Evolutionary conservation across 495 filamentous ascomycete genomes (phyloP), one percentile per base, ranked within the genome.

Genomic region (Penicillium diatomitis): DNA sequence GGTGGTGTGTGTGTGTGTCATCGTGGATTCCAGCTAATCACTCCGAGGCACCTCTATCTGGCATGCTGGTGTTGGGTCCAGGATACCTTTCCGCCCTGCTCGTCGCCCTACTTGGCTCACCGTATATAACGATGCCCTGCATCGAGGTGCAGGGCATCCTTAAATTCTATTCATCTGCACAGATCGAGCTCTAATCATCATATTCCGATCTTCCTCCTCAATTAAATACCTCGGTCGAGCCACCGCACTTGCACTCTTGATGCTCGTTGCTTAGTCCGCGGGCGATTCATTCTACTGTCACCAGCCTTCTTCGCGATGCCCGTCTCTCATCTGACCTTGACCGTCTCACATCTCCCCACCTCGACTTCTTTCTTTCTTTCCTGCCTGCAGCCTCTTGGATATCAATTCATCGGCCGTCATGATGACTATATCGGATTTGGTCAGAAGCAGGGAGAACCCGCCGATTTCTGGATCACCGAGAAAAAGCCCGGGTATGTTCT

Each of bases 311-410:
- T 36, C 50, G 53, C 52, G 33, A 83, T 82, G 80, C 76, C 78
- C 49, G 62, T 81, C 50, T 78, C 79, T 29, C 73, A 82, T 55
- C 66, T 82, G 50, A 76, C 74, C 50, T 67, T 84, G 39, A 80
- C 75, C 27, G 88, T 91, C 57, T 82, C 80, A 40, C 80, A 90
- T 61, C 83, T 92, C 36, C 81, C 87, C 6, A 82, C 81, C 12
- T 84, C 87, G 6, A 82, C 80, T 38, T 90, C 85, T 2, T 91
- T 90, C 71, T 95, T 86, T 65, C 77, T 90, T 4, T 76, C 83
- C 50, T 77, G 88, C 55, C 70, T 84, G 40, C 82, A 86, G 51
- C 86, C 88, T 0, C 71, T 94, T 12, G 86, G 85, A 20, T 82
- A 92, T 48, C 76, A 76, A 43, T 94, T 80, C 62, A 75, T 90